Evolutionary conservation across 805 yeast species (phyloP), one percentile per base, ranked within the genome.

Genomic region (Yarrowia bubula): DNA sequence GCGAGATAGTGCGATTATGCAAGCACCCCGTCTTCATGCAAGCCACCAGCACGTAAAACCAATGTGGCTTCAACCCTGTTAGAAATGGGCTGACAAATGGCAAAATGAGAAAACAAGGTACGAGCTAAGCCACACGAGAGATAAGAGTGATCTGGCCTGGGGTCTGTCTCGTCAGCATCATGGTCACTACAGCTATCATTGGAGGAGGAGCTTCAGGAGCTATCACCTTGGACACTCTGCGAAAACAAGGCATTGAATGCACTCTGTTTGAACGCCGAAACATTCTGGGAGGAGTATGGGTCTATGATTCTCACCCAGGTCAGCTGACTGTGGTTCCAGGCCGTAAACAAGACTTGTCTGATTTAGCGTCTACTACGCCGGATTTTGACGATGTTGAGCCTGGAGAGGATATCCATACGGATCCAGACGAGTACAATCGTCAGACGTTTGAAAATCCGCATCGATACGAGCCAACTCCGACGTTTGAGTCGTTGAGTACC

Each of bases 1-100:
- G 58, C 58, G 35, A 37, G 58, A 51, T 51, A 51, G 43, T 22
- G 58, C 58, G 58, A 51, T 51, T 13, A 51, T 51, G 58, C 58
- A 50, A 8, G 57, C 18, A 38, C 37, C 15, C 7, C 6, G 11
- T n/a, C n/a, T n/a, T n/a, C n/a, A n/a, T 14, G 17, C n/a, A 35
- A 9, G 15, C 15, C 37, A 14, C 22, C 17, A 18, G 14, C 5
- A 13, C 11, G 13, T 15, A 47, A 47, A 28, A 38, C 38, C 11
- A 2, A 8, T 35, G 58, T 51, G 58, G 58, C 58, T 51, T 51
- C 58, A 51, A 51, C 43, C 43, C 43, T 51, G 58, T 51, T 51
- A 51, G 43, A 51, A 51, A 51, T 51, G 17, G 17, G 55, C 33
- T 48, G 55, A 18, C 41, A 48, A 48, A 48, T 48, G 41, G n/a